Evolutionary conservation across 495 filamentous ascomycete genomes (phyloP), one percentile per base, ranked within the genome.

Genomic region (Echria macrotheca): DNA sequence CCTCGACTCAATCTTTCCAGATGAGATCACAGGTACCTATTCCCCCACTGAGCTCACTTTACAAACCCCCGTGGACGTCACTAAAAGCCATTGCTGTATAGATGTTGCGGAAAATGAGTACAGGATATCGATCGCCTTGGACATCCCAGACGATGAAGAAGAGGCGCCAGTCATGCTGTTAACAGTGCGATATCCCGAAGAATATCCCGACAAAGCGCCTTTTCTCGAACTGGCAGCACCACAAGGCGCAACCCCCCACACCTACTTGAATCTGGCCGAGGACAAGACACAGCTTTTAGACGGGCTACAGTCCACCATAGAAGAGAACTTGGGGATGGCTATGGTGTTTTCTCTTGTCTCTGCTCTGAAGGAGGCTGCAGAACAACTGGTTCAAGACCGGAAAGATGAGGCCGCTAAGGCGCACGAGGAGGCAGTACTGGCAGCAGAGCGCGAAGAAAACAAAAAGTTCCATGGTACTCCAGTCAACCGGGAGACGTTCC

Each of bases 1-100:
- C 46, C 87, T 98, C 54, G 89, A 91, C 60, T 95, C 90, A 46
- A 99, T 99, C 57, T 99, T 96, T 60, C 91, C 94, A 10, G 94
- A 99, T 28, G 94, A 99, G 66, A 95, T 97, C 42, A 87, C 84
- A 78, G 86, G 91, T 94, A 26, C 12, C n/a, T n/a, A n/a, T n/a
- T n/a, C n/a, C n/a, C n/a, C n/a, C n/a, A n/a, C n/a, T n/a, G n/a
- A n/a, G 70, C 21, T 8, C 43, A 28, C 7, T 25, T 17, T 4
- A 15, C 12, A 17, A 14, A 37, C 24, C 28, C 9, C 15, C 3
- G 21, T 24, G 23, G 19, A 23, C 29, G 8, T 23, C 17, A 11
- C 18, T 17, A 1, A 12, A 15, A n/a, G 33, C 17, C 19, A 39
- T 19, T 17, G 17, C 29, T 15, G 14, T 25, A 22, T 49, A 94